phyloP scores from a whole-genome alignment of 208 protist species.

The Leishmania martiniquensis region DNA sequence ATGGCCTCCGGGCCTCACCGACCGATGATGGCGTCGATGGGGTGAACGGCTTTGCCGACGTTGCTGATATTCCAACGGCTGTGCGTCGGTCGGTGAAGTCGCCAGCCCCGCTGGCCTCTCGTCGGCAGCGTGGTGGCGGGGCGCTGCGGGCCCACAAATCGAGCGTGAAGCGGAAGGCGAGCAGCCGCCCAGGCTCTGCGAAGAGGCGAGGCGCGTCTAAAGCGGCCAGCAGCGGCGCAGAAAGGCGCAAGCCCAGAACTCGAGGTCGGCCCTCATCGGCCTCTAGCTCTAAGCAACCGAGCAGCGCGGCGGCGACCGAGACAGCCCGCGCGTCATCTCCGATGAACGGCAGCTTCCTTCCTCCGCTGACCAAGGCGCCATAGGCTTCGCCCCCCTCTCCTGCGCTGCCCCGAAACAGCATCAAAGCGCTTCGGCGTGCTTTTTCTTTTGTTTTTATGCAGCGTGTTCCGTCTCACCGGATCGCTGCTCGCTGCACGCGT shows the following conservation, averaged over 20 bases:
- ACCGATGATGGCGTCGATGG: conserved; percentile 1
- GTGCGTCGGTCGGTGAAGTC: background rate
- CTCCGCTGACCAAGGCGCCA: conserved; percentile 21
- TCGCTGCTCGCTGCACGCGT: background rate
- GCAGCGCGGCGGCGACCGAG: conserved; percentile 2
- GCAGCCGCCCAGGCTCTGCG: background rate
- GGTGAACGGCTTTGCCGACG: conserved; percentile 2
- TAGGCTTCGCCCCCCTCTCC: background rate
- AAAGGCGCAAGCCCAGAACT: background rate
- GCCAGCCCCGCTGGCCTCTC: conserved; percentile 1
- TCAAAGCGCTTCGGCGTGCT: background rate
- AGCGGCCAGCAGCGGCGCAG: background rate
- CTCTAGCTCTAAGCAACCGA: background rate
- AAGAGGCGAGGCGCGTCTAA: background rate
- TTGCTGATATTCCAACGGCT: conserved; percentile 30
- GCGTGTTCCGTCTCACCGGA: background rate
- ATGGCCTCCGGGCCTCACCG: conserved; percentile 24
- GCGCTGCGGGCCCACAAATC: background rate
- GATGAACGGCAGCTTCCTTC: conserved; percentile 12
- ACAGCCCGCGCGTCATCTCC: conserved; percentile 4
- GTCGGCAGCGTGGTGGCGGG: conserved; percentile 2
- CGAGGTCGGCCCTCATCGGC: background rate
- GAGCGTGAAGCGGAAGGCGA: conserved; percentile 11
- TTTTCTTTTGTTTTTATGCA: background rate
- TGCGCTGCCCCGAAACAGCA: background rate